These are phyloP conservation scores for Magnusiomyces fungicola DNA, from an alignment of 1,139 yeast species.

Conservation along the genomic window DNA sequence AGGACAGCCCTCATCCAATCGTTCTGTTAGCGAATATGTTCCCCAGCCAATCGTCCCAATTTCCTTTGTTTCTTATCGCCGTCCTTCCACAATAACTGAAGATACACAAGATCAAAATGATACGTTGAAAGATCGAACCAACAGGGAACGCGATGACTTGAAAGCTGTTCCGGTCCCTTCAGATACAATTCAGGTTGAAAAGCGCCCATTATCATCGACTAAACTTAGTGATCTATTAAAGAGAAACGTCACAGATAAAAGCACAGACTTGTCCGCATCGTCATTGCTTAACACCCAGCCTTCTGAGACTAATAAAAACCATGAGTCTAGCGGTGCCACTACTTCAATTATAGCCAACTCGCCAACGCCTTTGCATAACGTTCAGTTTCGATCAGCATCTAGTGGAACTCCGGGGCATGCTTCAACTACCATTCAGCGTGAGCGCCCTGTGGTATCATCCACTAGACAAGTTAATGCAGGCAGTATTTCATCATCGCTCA, in stretches of 20 bases:
- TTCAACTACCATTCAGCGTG: slow-evolving; percentile 1
- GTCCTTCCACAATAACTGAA: background rate
- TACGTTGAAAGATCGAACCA: too few relatives aligned
- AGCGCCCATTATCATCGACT: background rate
- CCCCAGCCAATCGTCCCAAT: slow-evolving; percentile 8
- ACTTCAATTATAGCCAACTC: too few relatives aligned
- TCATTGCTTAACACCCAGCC: too few relatives aligned
- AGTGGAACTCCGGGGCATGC: slow-evolving; percentile 7
- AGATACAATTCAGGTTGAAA: background rate
- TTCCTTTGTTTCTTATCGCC: slow-evolving; percentile 1
- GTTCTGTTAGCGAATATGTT: slow-evolving; percentile 15
- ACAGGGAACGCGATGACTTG: too few relatives aligned
- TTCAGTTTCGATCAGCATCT: slow-evolving; percentile 6
- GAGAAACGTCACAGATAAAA: too few relatives aligned
- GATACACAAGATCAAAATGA: background rate
- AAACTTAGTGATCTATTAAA: background rate
- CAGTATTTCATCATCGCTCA: too few relatives aligned
- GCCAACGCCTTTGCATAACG: slow-evolving; percentile 1
- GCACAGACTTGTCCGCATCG: too few relatives aligned
- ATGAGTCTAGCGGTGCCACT: background rate
- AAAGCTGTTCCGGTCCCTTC: background rate
- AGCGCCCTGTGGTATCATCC: background rate
- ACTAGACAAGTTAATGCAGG: too few relatives aligned
- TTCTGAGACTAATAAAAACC: background rate
- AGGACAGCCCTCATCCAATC: too few relatives aligned